Conservation (phyloP, 495 filamentous ascomycete species). For the Extremus antarcticus region DNA sequence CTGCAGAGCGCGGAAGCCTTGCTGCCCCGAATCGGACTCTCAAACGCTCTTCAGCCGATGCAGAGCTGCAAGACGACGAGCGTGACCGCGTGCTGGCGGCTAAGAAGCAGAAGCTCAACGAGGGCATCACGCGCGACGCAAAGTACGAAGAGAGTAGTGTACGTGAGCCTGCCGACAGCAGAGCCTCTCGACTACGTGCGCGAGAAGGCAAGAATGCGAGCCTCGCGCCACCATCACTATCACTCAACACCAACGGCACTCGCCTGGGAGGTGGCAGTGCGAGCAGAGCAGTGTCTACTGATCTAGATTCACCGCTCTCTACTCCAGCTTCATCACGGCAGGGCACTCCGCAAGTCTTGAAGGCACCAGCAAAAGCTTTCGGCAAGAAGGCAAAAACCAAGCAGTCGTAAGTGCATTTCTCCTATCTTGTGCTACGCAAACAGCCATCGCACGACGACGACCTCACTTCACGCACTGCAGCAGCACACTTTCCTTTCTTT, state of each 20-base stretch:
- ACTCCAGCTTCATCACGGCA: constrained; percentile 16
- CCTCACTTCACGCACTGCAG: background rate
- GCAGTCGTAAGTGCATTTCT: constrained; percentile 50
- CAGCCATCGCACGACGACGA: background rate
- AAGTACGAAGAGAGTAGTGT: constrained; percentile 22
- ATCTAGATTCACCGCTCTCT: constrained; percentile 17
- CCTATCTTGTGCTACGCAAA: background rate
- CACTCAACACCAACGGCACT: background rate
- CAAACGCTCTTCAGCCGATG: constrained; percentile 16
- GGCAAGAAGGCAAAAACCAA: constrained; percentile 50
- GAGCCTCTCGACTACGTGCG: background rate
- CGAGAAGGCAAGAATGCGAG: background rate
- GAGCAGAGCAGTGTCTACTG: constrained; percentile 2
- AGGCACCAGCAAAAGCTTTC: constrained; percentile 38
- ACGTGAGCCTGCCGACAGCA: constrained; percentile 1
- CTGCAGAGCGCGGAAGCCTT: constrained; percentile 19
- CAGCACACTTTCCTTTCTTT: background rate
- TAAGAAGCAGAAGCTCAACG: constrained; percentile 21
- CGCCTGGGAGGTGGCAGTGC: background rate
- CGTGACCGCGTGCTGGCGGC: constrained; percentile 9
- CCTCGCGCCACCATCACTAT: constrained; percentile 8
- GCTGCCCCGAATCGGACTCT: constrained; percentile 10
- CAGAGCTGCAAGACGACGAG: constrained; percentile 12
- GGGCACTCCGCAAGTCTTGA: constrained; percentile 21
- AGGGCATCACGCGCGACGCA: constrained; percentile 17